These are phyloP conservation scores for Globisporangium viniferum DNA, from an alignment of 352 stramenopile genomes.

Conservation along the genomic window DNA sequence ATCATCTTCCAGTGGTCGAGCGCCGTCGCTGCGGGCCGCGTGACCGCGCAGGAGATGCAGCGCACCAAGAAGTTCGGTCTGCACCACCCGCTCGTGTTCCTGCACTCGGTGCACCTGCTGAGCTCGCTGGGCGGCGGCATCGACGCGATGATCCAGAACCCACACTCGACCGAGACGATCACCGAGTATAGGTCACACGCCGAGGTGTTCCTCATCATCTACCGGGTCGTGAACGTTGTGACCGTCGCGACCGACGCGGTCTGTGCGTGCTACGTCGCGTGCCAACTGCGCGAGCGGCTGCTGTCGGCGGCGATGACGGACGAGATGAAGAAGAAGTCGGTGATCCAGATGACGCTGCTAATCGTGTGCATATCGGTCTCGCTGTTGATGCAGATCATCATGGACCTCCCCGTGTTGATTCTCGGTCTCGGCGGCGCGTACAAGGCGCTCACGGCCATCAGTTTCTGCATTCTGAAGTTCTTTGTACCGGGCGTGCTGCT, in stretches of 20 bases:
- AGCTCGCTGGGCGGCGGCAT: slow-evolving; percentile 33
- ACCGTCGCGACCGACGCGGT: slow-evolving; percentile 45
- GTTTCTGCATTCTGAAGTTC: slow-evolving; percentile 52
- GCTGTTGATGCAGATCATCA: slow-evolving; percentile 44
- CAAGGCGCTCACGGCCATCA: slow-evolving; percentile 28
- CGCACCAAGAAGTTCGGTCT: slow-evolving; percentile 42
- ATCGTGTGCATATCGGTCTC: slow-evolving; percentile 41
- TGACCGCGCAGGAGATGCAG: slow-evolving; percentile 47
- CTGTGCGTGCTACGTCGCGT: slow-evolving; percentile 38
- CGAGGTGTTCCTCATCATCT: slow-evolving; percentile 26
- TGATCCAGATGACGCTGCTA: slow-evolving; percentile 65
- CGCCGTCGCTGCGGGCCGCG: slow-evolving; percentile 49
- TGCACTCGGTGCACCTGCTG: slow-evolving; percentile 54
- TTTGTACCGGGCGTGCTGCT: slow-evolving; percentile 49
- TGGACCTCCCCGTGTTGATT: slow-evolving; percentile 47
- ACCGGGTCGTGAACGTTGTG: slow-evolving; percentile 40
- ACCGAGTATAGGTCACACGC: slow-evolving; percentile 21
- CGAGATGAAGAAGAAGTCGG: slow-evolving; percentile 74
- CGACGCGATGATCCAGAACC: slow-evolving; percentile 25
- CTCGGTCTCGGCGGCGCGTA: slow-evolving; percentile 25
- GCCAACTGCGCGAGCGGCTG: slow-evolving; percentile 42
- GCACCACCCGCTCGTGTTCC: slow-evolving; percentile 50
- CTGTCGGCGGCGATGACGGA: slow-evolving; percentile 63
- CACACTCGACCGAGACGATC: slow-evolving; percentile 23
- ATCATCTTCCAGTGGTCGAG: slow-evolving; percentile 72